Conservation (phyloP, 257 asterid species). For the Mitragyna speciosa region DNA sequence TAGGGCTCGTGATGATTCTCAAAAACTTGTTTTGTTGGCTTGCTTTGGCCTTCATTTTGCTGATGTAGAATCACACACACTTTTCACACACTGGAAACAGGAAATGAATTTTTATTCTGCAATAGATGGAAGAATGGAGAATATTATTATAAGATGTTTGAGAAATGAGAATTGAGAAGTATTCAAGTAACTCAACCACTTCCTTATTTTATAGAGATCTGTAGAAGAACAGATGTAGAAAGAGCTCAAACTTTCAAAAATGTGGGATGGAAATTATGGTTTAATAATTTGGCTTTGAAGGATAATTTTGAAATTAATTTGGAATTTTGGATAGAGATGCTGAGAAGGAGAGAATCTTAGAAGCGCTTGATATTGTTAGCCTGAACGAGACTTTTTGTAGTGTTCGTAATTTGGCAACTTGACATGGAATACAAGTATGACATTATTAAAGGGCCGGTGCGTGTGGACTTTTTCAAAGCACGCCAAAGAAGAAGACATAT, state of each 20-base stretch:
- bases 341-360: neutral
- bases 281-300: neutral
- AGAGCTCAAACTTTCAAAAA: slow-evolving; percentile 1
- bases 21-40: slow-evolving; percentile 40
- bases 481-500: neutral
- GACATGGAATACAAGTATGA: neutral
- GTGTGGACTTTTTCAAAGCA: slow-evolving; percentile 2
- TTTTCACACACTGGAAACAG: neutral
- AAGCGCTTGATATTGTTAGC: neutral
- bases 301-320: slow-evolving; percentile 1
- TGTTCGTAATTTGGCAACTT: neutral
- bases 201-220: neutral
- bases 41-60: slow-evolving; percentile 38
- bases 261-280: neutral
- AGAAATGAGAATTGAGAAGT: neutral
- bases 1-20: slow-evolving; percentile 50
- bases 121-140: neutral
- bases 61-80: neutral
- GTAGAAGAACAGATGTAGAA: neutral
- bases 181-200: neutral
- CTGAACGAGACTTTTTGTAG: neutral
- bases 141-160: neutral
- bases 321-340: neutral
- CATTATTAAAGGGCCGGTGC: neutral
- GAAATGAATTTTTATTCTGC: neutral